phyloP scores from a whole-genome alignment of 2,329 filamentous ascomycete species.

The Phaeosphaeria sp. region DNA sequence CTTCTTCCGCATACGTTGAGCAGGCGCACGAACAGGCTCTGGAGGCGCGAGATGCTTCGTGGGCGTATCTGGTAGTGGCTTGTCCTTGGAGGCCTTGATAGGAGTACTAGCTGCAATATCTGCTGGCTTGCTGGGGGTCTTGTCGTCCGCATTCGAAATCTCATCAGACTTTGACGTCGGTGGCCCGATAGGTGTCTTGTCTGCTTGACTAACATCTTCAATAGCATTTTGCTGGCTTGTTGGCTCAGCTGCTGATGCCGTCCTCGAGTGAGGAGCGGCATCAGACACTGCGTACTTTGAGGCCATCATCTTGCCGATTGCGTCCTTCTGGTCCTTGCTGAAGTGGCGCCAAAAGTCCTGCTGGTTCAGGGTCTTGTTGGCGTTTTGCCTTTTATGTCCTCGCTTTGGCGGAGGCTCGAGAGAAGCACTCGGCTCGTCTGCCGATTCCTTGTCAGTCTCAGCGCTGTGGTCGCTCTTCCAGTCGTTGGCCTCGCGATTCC shows the following conservation, averaged over 20 bases:
- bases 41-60: slow-evolving; percentile 24
- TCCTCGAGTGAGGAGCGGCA: slow-evolving; percentile 42
- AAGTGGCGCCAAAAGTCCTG: slow-evolving; percentile 58
- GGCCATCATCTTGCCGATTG: slow-evolving; percentile 49
- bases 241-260: slow-evolving; percentile 28
- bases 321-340: slow-evolving; percentile 47
- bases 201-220: slow-evolving; percentile 22
- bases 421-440: slow-evolving; percentile 19
- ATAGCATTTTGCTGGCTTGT: slow-evolving; percentile 16
- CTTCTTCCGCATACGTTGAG: slow-evolving; percentile 53
- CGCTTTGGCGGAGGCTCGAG: slow-evolving; percentile 33
- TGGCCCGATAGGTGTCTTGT: slow-evolving; percentile 28
- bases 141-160: slow-evolving; percentile 25
- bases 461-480: slow-evolving; percentile 80
- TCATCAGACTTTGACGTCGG: slow-evolving; percentile 22
- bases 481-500: slow-evolving; percentile 73
- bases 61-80: slow-evolving; percentile 9
- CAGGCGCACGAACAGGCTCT: slow-evolving; percentile 22
- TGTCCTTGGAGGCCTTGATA: slow-evolving; percentile 5
- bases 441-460: slow-evolving; percentile 64
- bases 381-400: slow-evolving; percentile 52
- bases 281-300: slow-evolving; percentile 49
- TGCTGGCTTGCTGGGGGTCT: slow-evolving; percentile 23
- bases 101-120: slow-evolving; percentile 8
- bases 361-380: slow-evolving; percentile 58